Base-by-base conservation (phyloP, 768 basidiomycete genomes). In the Xerocomellus amylosporus region DNA sequence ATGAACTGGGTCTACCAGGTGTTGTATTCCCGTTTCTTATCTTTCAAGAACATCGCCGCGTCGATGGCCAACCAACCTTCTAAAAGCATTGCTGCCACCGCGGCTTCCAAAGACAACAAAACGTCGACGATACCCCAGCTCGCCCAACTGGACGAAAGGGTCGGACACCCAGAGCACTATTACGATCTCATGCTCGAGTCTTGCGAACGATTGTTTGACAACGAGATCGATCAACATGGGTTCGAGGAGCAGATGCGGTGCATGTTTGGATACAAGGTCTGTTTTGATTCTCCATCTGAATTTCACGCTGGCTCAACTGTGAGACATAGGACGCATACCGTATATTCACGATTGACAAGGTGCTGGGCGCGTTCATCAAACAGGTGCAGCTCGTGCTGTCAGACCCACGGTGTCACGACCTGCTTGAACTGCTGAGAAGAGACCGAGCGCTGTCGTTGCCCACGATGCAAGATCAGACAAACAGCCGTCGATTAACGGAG, bases 211-310 rank as follows among this genome's bases (percentile, higher is more conserved):
- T 70, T 98, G 42, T 97, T 98, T 60, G 95, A 95, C 65, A 90
- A 88, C 59, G 92, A 97, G 67, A 77, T 98, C 22, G 97, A 99
- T 63, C 87, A 87, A 59, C 74, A 77, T 40, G 80, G 77, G 5
- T 98, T 95, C 67, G 96, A 98, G 71, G 97, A 99, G 61, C 89
- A 89, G 62, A 81, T 96, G 77, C 79, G 96, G 40, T 80, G 79
- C 51, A 86, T 93, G 78, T 95, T 93, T 70, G 90, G 91, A n/a
- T 79, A 85, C 41, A 83, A 84, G 77, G 93, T 88, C 34, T 28
- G 67, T 57, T 51, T 43, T 13, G 9, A 15, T 17, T 17, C 1
- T n/a, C 14, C 22, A 37, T 34, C 37, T 14, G 12, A 9, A 24
- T 34, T 42, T 20, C 30, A 37, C 42, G 14, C 3, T 5, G 5